A percentile compares a stretch with the other conserved stretches of the same genome.
Conservation (phyloP, 2,329 filamentous ascomycete species). For the Cercospora janseana region DNA sequence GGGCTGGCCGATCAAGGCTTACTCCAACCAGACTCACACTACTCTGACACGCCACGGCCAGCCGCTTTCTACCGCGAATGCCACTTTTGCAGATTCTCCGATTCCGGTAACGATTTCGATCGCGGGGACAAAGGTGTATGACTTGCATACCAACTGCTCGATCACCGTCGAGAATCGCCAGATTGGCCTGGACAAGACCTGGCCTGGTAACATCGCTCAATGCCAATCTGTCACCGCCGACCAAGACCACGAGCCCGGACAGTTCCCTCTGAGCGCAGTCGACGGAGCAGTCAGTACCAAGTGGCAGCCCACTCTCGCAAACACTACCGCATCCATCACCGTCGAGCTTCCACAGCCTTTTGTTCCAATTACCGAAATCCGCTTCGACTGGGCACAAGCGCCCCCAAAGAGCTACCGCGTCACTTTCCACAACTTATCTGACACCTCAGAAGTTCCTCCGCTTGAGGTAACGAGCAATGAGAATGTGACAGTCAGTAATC, state of each 20-base stretch:
- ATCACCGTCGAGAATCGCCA: slow-evolving; percentile 59
- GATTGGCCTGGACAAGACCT: slow-evolving; percentile 54
- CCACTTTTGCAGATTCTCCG: slow-evolving; percentile 51
- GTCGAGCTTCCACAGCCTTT: slow-evolving; percentile 49
- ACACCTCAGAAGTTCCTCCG: slow-evolving; percentile 31
- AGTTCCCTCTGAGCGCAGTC: slow-evolving; percentile 66
- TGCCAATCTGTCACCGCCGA: slow-evolving; percentile 53
- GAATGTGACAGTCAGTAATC: slow-evolving; percentile 43
- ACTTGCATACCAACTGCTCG: slow-evolving; percentile 42
- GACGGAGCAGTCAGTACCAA: slow-evolving; percentile 65
- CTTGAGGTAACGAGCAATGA: slow-evolving; percentile 28
- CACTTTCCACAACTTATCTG: slow-evolving; percentile 53
- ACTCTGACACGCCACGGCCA: slow-evolving; percentile 54
- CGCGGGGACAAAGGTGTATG: slow-evolving; percentile 41
- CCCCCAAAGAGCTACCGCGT: slow-evolving; percentile 57
- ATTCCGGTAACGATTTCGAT: slow-evolving; percentile 58
- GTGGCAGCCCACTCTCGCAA: slow-evolving; percentile 60
- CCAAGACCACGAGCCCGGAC: slow-evolving; percentile 57
- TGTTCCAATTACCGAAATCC: slow-evolving; percentile 49
- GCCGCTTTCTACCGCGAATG: slow-evolving; percentile 54
- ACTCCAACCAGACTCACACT: slow-evolving; percentile 64
- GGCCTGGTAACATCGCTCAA: slow-evolving; percentile 62
- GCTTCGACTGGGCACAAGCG: slow-evolving; percentile 60
- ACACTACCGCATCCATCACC: slow-evolving; percentile 54
- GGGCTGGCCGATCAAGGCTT: slow-evolving; percentile 61